A percentile compares a stretch with the other conserved stretches of the same genome.
Conservation (phyloP, 1,284 basidiomycete species). For the Hemileia vastatrix region DNA sequence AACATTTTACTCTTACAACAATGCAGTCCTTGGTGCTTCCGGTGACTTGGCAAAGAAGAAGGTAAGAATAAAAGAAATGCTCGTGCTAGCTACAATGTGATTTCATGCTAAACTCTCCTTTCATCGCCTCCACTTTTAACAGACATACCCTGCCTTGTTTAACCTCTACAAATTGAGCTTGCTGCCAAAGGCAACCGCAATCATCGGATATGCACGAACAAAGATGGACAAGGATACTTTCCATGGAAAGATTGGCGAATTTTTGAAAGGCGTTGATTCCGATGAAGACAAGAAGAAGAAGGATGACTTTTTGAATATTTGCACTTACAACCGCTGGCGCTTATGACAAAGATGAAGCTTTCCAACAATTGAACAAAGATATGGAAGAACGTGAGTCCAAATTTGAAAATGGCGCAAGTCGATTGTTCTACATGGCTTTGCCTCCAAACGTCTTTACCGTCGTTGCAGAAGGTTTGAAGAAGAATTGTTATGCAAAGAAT, state of each 20-base stretch:
- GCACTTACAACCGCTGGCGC: slow-evolving; percentile 69
- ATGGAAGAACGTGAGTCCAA: slow-evolving; percentile 70
- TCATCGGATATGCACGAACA: slow-evolving; percentile 88
- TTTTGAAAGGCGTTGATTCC: slow-evolving; percentile 64
- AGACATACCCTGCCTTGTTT: slow-evolving; percentile 91
- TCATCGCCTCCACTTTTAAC: slow-evolving; percentile 8
- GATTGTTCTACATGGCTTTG: slow-evolving; percentile 58
- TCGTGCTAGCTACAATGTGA: not conserved
- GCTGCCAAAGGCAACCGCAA: slow-evolving; percentile 70
- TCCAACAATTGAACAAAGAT: slow-evolving; percentile 63
- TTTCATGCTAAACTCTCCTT: slow-evolving; percentile 5
- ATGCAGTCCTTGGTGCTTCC: slow-evolving; percentile 74
- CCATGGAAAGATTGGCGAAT: slow-evolving; percentile 63
- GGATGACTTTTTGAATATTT: slow-evolving; percentile 67
- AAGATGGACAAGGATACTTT: slow-evolving; percentile 84
- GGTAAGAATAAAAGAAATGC: slow-evolving; percentile 48
- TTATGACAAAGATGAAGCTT: slow-evolving; percentile 73
- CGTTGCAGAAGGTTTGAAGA: slow-evolving; percentile 69
- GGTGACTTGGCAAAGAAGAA: slow-evolving; percentile 99
- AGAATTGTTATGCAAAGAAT: slow-evolving; percentile 62
- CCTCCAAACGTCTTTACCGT: slow-evolving; percentile 84
- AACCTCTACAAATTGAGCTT: slow-evolving; percentile 68
- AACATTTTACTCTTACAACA: too few species aligned
- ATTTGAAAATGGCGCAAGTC: slow-evolving; percentile 32
- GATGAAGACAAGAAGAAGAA: slow-evolving; percentile 52